A percentile compares a stretch with the other conserved stretches of the same genome.
Conservation (phyloP, 169 alveolate species). For the Plasmodium malariae region DNA sequence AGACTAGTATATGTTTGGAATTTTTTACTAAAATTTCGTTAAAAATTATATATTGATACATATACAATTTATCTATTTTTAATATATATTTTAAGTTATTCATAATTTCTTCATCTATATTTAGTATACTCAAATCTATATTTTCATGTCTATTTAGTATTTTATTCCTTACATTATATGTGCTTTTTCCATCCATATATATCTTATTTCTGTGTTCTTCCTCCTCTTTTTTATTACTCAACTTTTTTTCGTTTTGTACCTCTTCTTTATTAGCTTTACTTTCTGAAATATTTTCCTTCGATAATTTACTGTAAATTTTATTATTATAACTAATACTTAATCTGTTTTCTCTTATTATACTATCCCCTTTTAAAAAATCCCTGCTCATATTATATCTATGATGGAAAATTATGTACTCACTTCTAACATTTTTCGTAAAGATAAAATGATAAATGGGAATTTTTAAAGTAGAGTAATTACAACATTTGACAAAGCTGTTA, state of each 20-base stretch:
- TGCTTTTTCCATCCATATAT: not conserved
- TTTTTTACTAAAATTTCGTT: constrained; percentile 58
- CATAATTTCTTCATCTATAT: constrained; percentile 56
- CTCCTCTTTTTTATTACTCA: not conserved
- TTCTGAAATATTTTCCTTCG: constrained; percentile 11
- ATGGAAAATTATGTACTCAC: not conserved
- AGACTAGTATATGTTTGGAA: constrained; percentile 45
- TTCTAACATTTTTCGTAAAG: not conserved
- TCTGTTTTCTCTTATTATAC: constrained; percentile 1
- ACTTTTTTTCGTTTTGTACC: not conserved
- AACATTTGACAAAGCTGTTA: not conserved
- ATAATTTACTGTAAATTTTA: not conserved
- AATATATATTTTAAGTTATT: constrained; percentile 47
- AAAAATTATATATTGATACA: constrained; percentile 63
- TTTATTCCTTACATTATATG: constrained; percentile 18
- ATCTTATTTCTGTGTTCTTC: not conserved
- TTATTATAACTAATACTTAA: constrained; percentile 4
- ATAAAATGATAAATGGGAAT: not conserved
- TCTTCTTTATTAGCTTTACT: not conserved
- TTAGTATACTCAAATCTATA: constrained; percentile 35
- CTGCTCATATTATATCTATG: not conserved
- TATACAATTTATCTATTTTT: constrained; percentile 57
- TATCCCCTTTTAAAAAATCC: not conserved
- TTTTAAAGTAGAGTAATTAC: constrained; percentile 14
- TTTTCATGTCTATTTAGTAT: constrained; percentile 55